A percentile compares a stretch with the other conserved stretches of the same genome.
Evolutionary conservation across 2,329 filamentous ascomycete species (phyloP).

Genomic region (Colletotrichum orchidophilum): DNA sequence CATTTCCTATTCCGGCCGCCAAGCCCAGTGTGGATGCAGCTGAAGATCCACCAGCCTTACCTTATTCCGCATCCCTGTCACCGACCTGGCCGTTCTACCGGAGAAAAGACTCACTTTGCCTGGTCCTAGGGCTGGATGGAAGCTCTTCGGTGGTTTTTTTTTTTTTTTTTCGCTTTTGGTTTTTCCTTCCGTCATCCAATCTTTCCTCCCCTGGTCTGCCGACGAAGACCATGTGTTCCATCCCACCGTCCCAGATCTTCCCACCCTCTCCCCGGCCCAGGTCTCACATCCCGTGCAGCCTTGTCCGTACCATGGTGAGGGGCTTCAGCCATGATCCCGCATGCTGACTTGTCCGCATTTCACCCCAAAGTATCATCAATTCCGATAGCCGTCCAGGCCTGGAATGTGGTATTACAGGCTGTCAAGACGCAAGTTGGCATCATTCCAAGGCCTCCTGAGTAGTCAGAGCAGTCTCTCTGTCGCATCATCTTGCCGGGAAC

Average conservation of each 20-base stretch:
- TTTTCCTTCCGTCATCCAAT: constrained; percentile 6
- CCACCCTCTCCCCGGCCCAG: neutral
- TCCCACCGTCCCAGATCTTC: constrained; percentile 11
- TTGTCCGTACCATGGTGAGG: neutral
- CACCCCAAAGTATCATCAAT: neutral
- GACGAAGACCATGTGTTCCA: neutral
- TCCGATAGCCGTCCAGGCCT: neutral
- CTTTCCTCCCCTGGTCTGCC: neutral
- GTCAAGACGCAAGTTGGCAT: constrained; percentile 20
- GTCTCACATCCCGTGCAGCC: constrained; percentile 25
- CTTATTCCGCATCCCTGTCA: constrained; percentile 28
- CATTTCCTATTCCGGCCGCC: constrained; percentile 31
- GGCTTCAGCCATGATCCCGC: neutral
- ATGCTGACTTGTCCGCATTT: neutral
- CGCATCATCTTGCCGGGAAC: constrained; percentile 5
- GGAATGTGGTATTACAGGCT: neutral
- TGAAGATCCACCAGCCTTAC: constrained; percentile 32
- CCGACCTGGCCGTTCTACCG: neutral
- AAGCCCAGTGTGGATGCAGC: constrained; percentile 23
- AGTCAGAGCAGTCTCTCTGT: neutral
- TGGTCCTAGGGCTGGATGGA: neutral
- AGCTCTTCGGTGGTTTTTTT: neutral
- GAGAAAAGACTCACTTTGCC: neutral
- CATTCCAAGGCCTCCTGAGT: constrained; percentile 26
- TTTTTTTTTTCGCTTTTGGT: too few relatives aligned